Evolutionary conservation across 371 early-diverging fungal genomes (phyloP).

Genomic region (Mucor piriformis): DNA sequence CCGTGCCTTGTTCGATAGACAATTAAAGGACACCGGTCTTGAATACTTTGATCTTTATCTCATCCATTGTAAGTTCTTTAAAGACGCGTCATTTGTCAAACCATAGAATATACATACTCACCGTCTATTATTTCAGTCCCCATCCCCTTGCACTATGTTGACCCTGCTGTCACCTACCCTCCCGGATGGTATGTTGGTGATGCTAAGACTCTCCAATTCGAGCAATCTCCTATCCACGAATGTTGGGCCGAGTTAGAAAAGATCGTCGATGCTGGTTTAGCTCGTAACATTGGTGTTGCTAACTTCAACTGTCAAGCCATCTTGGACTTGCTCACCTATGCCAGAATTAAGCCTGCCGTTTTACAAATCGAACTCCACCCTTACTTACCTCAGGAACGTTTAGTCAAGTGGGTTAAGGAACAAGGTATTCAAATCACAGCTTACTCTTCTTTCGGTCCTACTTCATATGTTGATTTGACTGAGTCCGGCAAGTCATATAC

Average conservation of each 20-base stretch:
- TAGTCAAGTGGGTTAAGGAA: constrained; percentile 45
- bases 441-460: constrained; percentile 68
- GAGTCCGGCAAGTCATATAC: constrained; percentile 45
- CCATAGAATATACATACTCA: too few species aligned
- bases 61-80: constrained; percentile 42
- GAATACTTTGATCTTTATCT: constrained; percentile 77
- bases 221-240: constrained; percentile 47
- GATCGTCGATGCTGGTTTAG: constrained; percentile 37
- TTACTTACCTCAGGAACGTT: constrained; percentile 59
- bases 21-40: constrained; percentile 58
- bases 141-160: constrained; percentile 39
- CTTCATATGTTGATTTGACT: constrained; percentile 53
- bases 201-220: constrained; percentile 23
- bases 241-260: constrained; percentile 50
- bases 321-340: constrained; percentile 43
- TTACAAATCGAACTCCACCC: constrained; percentile 73
- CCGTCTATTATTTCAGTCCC: too few species aligned
- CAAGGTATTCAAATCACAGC: constrained; percentile 59
- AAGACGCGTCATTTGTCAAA: constrained; percentile 36
- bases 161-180: constrained; percentile 32
- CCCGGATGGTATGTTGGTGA: constrained; percentile 43
- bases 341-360: constrained; percentile 45
- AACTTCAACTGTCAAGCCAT: constrained; percentile 57
- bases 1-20: constrained; percentile 45
- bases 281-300: constrained; percentile 62